Evolutionary conservation across 345 rosid genomes (phyloP).

Genomic region (Hypericum perforatum): DNA sequence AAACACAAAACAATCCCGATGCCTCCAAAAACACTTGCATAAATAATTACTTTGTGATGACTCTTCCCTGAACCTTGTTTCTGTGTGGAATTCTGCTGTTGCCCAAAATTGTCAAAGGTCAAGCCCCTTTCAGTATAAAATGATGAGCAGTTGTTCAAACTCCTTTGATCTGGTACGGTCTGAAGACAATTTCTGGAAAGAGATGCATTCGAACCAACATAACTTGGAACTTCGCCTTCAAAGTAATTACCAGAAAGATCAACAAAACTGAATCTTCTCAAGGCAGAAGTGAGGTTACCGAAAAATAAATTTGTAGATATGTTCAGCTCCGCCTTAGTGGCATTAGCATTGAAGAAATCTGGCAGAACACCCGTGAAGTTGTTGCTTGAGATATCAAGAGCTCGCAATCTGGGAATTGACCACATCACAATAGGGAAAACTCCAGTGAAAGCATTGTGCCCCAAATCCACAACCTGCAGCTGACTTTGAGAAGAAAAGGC

Average conservation of each 20-base stretch:
- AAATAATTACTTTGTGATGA: slow-evolving; percentile 35
- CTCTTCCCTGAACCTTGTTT: slow-evolving; percentile 35
- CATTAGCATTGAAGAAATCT: slow-evolving; percentile 27
- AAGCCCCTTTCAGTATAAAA: slow-evolving; percentile 57
- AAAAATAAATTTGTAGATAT: slow-evolving; percentile 68
- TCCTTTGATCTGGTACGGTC: slow-evolving; percentile 46
- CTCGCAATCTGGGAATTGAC: slow-evolving; percentile 43
- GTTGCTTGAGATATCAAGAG: slow-evolving; percentile 68
- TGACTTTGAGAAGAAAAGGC: slow-evolving; percentile 44
- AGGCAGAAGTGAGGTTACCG: slow-evolving; percentile 44
- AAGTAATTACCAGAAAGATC: slow-evolving; percentile 77
- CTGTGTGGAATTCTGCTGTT: slow-evolving; percentile 38
- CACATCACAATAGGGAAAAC: slow-evolving; percentile 40
- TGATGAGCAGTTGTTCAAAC: slow-evolving; percentile 37
- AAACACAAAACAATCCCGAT: slow-evolving; percentile 39
- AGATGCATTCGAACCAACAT: slow-evolving; percentile 35
- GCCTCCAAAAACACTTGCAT: slow-evolving; percentile 62
- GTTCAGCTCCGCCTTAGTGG: slow-evolving; percentile 33
- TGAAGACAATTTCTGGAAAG: slow-evolving; percentile 68
- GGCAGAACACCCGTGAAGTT: slow-evolving; percentile 66
- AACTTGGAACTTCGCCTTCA: slow-evolving; percentile 68
- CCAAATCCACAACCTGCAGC: slow-evolving; percentile 51
- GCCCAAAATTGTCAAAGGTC: slow-evolving; percentile 70
- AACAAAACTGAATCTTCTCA: slow-evolving; percentile 34
- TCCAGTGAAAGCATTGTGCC: slow-evolving; percentile 45